Evolutionary conservation across 2,329 filamentous ascomycete species (phyloP).

Genomic region (Ceratocystis harringtonii): DNA sequence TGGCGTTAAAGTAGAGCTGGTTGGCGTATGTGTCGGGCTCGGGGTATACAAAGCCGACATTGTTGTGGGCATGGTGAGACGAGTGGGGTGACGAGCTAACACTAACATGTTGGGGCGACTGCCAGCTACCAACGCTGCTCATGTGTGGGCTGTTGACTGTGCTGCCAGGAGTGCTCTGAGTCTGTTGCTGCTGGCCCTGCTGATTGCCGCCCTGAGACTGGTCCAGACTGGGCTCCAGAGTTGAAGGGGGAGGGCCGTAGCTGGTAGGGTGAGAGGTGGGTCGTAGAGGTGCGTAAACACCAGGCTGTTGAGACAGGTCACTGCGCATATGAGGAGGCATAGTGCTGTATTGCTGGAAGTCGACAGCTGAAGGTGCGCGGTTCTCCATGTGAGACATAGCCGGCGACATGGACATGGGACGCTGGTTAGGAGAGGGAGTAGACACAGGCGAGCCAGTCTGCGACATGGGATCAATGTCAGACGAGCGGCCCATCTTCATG

Average conservation of each 20-base stretch:
- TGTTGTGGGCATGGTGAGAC: constrained; percentile 36
- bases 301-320: constrained; percentile 57
- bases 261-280: constrained; percentile 75
- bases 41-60: constrained; percentile 55
- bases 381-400: constrained; percentile 38
- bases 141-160: constrained; percentile 79
- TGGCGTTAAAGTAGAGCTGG: constrained; percentile 52
- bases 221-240: constrained; percentile 72
- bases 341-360: constrained; percentile 58
- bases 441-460: constrained; percentile 59
- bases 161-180: constrained; percentile 51
- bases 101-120: constrained; percentile 45
- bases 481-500: constrained; percentile 34
- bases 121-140: constrained; percentile 58
- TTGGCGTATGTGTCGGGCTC: constrained; percentile 63
- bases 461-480: constrained; percentile 56
- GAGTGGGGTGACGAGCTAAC: constrained; percentile 26
- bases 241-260: constrained; percentile 63
- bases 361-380: constrained; percentile 18
- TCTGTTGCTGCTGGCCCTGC: constrained; percentile 34
- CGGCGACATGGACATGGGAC: constrained; percentile 66
- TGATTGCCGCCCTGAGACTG: constrained; percentile 27
- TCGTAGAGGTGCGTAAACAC: constrained; percentile 43
- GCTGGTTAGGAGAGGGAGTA: constrained; percentile 71
- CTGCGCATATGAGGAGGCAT: constrained; percentile 70